Evolutionary conservation across 208 protist species (phyloP), one percentile per base, ranked within the genome.

Genomic region (Tritrichomonas musculus): DNA sequence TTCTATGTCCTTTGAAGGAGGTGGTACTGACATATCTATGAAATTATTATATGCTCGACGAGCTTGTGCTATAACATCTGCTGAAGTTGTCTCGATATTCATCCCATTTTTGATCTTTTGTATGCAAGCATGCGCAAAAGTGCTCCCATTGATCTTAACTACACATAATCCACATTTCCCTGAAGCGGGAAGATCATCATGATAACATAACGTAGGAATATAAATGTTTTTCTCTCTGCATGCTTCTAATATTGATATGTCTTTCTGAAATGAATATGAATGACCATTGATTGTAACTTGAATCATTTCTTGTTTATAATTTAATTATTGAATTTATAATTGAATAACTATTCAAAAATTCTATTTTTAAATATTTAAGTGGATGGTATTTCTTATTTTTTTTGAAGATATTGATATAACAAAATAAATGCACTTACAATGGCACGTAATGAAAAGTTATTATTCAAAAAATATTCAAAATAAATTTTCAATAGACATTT

Each of bases 1-100:
- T 49, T 93, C 73, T 20, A 82, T 53, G 44, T 82, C 93, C 36
- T 94, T 50, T 30, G 92, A 47, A 33, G 14, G 4, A n/a, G 73
- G 73, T 41, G 50, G 47, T 30, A 82, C n/a, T 53, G 41, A 20
- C 73, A 82, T 82, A 53, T 82, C 73, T 20, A 53, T 82, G 41
- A 82, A 82, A n/a, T 3, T 13, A 82, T 82, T 82, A n/a, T 53
- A 53, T 50, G 73, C 73, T 50, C 50, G 39, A 17, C 47, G 13
- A 22, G 73, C n/a, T n/a, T 53, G 9, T 44, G 17, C 41, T 53
- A 53, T 82, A 0, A 82, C 41, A 53, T 82, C 73, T 49, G 73
- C 39, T n/a, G 73, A 33, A 50, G 47, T 36, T 36, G 73, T 82
- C 30, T 82, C 73, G 20, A 82, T 82, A 11, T n/a, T 36, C 73